Base-by-base conservation (phyloP, 2,329 filamentous ascomycete species). In the Exserohilum turcica region DNA sequence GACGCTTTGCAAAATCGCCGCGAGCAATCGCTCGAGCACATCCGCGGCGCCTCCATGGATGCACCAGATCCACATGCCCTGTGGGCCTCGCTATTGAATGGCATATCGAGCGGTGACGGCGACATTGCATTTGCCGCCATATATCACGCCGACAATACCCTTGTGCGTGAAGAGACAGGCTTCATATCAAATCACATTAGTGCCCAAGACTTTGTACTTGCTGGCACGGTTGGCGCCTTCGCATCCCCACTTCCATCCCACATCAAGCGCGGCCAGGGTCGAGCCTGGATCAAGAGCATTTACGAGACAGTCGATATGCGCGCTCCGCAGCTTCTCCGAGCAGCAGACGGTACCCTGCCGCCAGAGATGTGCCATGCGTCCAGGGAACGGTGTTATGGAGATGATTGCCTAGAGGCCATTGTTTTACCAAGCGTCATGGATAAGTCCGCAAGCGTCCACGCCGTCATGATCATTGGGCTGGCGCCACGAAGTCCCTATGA, bases 401-500 rank as follows among this genome's bases (percentile, higher is more conserved):
- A 50, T n/a, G n/a, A 27, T 7, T 44, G 39, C 19, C 40, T 37
- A 12, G 39, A 50, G 27, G 48, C 48, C 5, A 39, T 50, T 1
- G 27, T 44, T 2, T 16, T 50, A n/a, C 48, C 48, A 0, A 50
- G 48, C 16, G 28, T 45, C 3, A 33, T 31, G 32, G 33, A 44
- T 1, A 35, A 28, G 8, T 35, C 48, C 24, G 24, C 39, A 24
- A 50, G 28, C 9, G 5, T 50, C 10, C 3, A 50, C n/a, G 48
- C 48, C 4, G 33, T 8, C 1, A 18, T 50, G 8, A 38, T 50
- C 18, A 16, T 50, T 10, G 48, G 48, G 7, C 2, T 50, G 10
- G 48, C 48, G 31, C 48, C 48, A n/a, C 48, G 39, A 8, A 44
- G 39, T 16, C 18, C 48, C 32, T 50, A 50, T 8, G 40, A 50